phyloP scores from a whole-genome alignment of 1,139 yeast genomes.

The Scheffersomyces quercinus region DNA sequence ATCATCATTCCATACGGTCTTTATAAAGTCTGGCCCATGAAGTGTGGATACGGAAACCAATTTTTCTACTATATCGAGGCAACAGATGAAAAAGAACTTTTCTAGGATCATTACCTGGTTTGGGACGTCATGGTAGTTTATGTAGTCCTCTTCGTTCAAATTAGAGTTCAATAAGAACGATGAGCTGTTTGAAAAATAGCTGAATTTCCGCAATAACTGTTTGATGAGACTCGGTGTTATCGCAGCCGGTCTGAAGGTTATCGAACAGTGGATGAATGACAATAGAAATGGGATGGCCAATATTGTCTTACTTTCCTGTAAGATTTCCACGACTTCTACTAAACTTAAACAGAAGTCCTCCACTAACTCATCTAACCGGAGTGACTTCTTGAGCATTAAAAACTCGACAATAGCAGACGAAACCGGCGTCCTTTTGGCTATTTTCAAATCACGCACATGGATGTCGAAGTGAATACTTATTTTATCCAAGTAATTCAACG shows the following conservation, averaged over 20 bases:
- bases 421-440: constrained; percentile 32
- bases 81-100: constrained; percentile 47
- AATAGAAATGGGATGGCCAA: constrained; percentile 56
- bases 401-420: constrained; percentile 34
- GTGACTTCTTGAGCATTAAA: constrained; percentile 41
- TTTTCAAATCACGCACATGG: constrained; percentile 26
- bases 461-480: constrained; percentile 42
- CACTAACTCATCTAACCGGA: constrained; percentile 46
- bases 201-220: constrained; percentile 18
- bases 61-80: constrained; percentile 57
- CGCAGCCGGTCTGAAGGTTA: constrained; percentile 60
- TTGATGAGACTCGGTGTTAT: constrained; percentile 33
- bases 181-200: constrained; percentile 19
- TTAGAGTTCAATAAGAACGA: constrained; percentile 29
- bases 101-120: constrained; percentile 49
- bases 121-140: constrained; percentile 34
- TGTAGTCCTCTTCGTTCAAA: constrained; percentile 36
- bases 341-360: constrained; percentile 41
- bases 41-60: constrained; percentile 27
- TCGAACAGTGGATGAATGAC: constrained; percentile 51
- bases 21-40: constrained; percentile 20
- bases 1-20: constrained; percentile 25
- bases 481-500: constrained; percentile 51
- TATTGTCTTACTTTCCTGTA: constrained; percentile 25
- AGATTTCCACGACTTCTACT: constrained; percentile 29